Base-by-base conservation (phyloP, 164 flowering plant genomes). In the Nymphaea colorata region DNA sequence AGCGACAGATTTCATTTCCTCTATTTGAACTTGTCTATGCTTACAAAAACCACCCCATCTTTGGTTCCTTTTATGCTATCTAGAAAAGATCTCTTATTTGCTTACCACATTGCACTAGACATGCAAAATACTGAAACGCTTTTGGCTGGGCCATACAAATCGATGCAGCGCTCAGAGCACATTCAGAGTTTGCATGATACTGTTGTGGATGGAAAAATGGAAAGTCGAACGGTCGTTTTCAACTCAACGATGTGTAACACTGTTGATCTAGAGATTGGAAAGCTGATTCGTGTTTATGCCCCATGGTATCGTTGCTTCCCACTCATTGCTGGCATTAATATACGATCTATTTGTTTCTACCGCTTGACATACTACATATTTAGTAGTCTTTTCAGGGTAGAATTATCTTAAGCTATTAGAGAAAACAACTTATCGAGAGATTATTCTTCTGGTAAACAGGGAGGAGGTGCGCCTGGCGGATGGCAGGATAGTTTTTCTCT, bases 201-300 rank as follows among this genome's bases (percentile, higher is more conserved):
- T 63, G 60, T 41, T 68, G 78, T 68, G 69, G 64, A 41, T 59
- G 73, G 44, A 69, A 66, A 59, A 66, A 59, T 17, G 5, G 60
- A 43, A 72, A 68, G 65, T 8, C 69, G 64, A 61, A 81, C 82
- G 25, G 66, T 90, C 69, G 82, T 93, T 64, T 93, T 90, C 71
- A 88, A 71, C 75, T 66, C 86, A 60, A 85, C 79, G 75, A 66
- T 80, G 64, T 88, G 90, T 66, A 66, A 61, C 17, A 72, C 82
- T 81, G 86, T 90, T 43, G 93, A 86, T 69, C 84, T 90, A 59
- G 96, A 93, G 78, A 82, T 81, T 47, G 96, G 90, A 66, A 86
- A 78, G 47, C 61, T 67, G 45, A 75, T 92, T 42, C 82, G 91
- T 42, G 73, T 89, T 71, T 77, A 84, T 73, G 76, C 84, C 3